A percentile compares a stretch with the other conserved stretches of the same genome.
Conservation (phyloP, 192 early-diverging fungal genomes). For the Coemansia sp. region DNA sequence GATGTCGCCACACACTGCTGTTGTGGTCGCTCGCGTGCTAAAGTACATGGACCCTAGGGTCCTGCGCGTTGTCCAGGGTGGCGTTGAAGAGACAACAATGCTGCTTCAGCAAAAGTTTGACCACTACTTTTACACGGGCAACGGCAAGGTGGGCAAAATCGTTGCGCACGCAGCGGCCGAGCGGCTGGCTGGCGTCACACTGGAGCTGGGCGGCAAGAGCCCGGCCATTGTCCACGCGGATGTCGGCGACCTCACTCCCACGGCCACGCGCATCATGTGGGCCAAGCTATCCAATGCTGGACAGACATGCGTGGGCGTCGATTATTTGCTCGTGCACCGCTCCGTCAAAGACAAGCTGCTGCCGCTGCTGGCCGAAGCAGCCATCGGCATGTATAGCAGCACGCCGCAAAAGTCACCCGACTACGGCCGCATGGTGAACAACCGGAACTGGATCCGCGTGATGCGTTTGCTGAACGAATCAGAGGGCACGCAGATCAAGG, state of each 20-base stretch:
- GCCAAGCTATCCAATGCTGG: constrained; percentile 86
- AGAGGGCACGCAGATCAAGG: constrained; percentile 56
- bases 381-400: constrained; percentile 51
- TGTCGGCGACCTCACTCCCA: constrained; percentile 57
- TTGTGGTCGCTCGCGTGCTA: constrained; percentile 61
- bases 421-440: constrained; percentile 72
- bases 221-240: constrained; percentile 68
- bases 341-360: constrained; percentile 60
- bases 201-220: constrained; percentile 94
- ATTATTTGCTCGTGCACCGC: constrained; percentile 74
- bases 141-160: constrained; percentile 72
- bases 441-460: constrained; percentile 70
- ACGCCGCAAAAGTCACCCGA: constrained; percentile 52
- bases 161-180: constrained; percentile 83
- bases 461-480: constrained; percentile 46
- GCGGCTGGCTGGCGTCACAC: constrained; percentile 80
- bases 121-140: constrained; percentile 94
- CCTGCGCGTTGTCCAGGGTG: constrained; percentile 75
- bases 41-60: constrained; percentile 71
- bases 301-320: constrained; percentile 87
- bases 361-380: constrained; percentile 49
- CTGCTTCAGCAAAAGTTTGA: constrained; percentile 82
- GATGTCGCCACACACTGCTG: constrained; percentile 63
- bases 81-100: constrained; percentile 64
- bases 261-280: constrained; percentile 74